These are phyloP conservation scores for Hyaloscypha variabilis DNA, from an alignment of 495 filamentous ascomycete genomes.

Conservation along the genomic window DNA sequence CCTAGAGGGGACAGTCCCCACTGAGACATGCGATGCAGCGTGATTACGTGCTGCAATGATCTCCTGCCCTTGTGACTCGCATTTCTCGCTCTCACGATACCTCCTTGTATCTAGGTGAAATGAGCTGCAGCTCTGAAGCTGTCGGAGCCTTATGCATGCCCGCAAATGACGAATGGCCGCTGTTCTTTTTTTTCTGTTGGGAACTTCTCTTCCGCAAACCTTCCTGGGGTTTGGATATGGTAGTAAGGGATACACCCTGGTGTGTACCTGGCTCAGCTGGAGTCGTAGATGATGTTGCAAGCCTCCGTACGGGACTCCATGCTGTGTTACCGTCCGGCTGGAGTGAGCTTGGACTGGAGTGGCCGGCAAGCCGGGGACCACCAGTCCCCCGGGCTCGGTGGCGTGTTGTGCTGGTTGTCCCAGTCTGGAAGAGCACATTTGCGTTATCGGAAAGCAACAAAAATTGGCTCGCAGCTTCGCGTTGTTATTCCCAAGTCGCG, in stretches of 20 bases:
- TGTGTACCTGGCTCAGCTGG: neutral
- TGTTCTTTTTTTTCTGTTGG: neutral
- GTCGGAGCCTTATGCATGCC: neutral
- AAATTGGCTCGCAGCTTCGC: neutral
- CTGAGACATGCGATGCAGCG: neutral
- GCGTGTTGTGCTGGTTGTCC: neutral
- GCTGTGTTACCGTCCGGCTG: neutral
- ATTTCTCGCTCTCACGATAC: neutral
- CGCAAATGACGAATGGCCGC: neutral
- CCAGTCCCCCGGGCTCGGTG: neutral
- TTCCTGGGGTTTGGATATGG: neutral
- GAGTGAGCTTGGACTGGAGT: neutral
- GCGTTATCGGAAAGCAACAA: too few relatives aligned
- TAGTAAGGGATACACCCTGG: neutral
- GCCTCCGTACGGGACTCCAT: neutral
- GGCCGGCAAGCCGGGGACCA: neutral
- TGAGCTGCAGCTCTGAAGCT: neutral
- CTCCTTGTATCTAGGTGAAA: neutral
- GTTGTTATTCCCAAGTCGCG: neutral
- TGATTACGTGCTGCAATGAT: neutral
- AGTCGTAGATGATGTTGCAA: neutral
- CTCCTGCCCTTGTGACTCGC: neutral
- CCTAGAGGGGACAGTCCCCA: too few relatives aligned
- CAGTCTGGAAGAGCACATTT: too few relatives aligned
- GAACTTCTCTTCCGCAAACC: neutral